Evolutionary conservation across 208 protist genomes (phyloP).

Genomic region (Endotrypanum monterogeii): DNA sequence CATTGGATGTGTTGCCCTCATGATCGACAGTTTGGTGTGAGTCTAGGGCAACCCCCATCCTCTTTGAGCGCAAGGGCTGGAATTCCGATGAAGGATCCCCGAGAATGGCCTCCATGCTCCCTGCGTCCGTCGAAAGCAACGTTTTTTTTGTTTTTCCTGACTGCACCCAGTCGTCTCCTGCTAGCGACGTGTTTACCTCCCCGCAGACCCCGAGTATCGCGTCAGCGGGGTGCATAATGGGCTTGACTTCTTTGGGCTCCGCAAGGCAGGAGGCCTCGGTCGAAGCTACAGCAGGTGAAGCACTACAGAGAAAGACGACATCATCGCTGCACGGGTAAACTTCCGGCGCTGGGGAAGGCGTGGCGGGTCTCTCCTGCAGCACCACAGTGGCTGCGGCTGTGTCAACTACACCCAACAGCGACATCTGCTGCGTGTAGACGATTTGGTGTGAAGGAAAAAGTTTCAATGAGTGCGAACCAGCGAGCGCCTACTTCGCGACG

Average conservation of each 20-base stretch:
- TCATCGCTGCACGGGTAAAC: not conserved
- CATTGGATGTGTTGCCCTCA: not conserved
- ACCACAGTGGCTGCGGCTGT: not conserved
- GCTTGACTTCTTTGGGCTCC: not conserved
- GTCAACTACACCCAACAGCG: not conserved
- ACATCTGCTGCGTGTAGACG: not conserved
- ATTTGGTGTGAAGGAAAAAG: not conserved
- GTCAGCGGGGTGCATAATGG: not conserved
- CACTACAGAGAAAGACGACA: not conserved
- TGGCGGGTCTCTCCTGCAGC: not conserved
- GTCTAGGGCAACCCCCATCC: not conserved
- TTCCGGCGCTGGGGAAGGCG: not conserved
- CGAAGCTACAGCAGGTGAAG: not conserved
- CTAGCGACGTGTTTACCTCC: not conserved
- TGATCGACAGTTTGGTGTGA: not conserved
- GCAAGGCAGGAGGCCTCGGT: not conserved
- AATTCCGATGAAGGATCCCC: slow-evolving; percentile 11
- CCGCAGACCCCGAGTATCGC: not conserved
- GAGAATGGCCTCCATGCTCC: slow-evolving; percentile 1
- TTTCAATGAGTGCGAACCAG: not conserved
- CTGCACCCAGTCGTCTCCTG: not conserved
- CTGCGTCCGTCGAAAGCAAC: not conserved
- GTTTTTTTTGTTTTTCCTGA: not conserved
- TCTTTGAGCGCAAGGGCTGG: not conserved
- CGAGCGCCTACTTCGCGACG: not conserved